Percentiles rank a stretch among this genome's conserved stretches.
Conservation (phyloP, 192 early-diverging fungal species). For the Coemansia furcata region DNA sequence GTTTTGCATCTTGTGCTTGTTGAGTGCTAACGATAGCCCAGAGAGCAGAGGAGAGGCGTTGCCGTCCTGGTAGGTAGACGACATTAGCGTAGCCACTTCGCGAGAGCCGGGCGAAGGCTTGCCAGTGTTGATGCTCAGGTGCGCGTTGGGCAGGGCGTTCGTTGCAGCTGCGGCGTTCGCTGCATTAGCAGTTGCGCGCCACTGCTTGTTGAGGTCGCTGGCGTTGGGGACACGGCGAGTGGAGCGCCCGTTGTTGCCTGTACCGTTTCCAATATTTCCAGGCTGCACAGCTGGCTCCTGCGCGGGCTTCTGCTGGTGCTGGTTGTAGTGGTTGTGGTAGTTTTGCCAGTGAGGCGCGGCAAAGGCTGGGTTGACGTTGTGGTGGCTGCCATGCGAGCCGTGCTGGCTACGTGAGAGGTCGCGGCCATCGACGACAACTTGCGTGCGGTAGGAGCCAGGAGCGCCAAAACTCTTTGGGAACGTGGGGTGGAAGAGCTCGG, state of each 20-base stretch:
- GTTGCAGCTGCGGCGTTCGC: constrained; percentile 6
- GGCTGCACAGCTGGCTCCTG: constrained; percentile 27
- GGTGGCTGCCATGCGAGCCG: constrained; percentile 31
- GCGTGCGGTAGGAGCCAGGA: constrained; percentile 20
- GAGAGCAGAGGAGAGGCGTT: constrained; percentile 43
- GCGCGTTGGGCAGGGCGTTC: constrained; percentile 3
- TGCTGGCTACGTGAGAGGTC: constrained; percentile 36
- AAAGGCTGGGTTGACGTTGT: constrained; percentile 31
- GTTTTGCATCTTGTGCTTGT: constrained; percentile 29
- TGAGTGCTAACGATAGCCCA: constrained; percentile 47
- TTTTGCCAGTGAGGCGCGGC: constrained; percentile 45
- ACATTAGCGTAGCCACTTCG: constrained; percentile 18
- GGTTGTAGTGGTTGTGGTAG: constrained; percentile 42
- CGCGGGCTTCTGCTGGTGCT: constrained; percentile 29
- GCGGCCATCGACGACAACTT: constrained; percentile 15
- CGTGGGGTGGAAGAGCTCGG: constrained; percentile 3
- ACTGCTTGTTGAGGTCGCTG: constrained; percentile 47
- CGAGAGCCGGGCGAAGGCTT: constrained; percentile 14
- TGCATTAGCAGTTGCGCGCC: constrained; percentile 32
- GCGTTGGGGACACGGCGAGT: constrained; percentile 45
- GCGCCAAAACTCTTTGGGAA: constrained; percentile 32
- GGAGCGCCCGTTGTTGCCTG: constrained; percentile 19
- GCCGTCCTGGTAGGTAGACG: constrained; percentile 46
- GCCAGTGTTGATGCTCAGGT: constrained; percentile 18
- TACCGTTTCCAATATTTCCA: neutral